Evolutionary conservation across 2,329 filamentous ascomycete species (phyloP).

Genomic region (Trichoderma breve): DNA sequence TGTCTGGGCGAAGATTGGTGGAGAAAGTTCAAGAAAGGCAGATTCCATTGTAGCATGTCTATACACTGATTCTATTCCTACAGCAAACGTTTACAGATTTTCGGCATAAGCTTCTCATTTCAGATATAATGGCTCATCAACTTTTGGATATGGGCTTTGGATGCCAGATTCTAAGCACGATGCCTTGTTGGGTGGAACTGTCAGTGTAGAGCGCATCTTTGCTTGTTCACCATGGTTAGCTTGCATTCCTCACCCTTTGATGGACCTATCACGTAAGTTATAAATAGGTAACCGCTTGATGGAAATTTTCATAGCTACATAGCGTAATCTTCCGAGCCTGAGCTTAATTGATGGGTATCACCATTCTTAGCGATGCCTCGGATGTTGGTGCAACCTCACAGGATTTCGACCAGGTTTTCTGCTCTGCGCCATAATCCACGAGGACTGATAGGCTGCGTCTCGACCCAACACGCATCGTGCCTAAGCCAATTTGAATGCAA

Average conservation of each 20-base stretch:
- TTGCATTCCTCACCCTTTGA: background rate
- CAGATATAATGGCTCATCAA: background rate
- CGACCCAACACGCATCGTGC: background rate
- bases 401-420: background rate
- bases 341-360: background rate
- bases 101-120: background rate
- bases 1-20: background rate
- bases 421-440: background rate
- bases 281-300: background rate
- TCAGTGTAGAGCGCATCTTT: background rate
- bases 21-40: background rate
- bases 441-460: background rate
- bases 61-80: background rate
- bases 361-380: background rate
- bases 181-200: background rate
- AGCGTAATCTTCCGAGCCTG: background rate
- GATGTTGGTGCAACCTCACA: background rate
- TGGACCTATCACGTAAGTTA: background rate
- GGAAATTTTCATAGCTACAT: background rate
- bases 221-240: background rate
- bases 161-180: background rate
- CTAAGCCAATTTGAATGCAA: background rate
- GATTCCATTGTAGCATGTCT: background rate
- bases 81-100: background rate
- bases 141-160: background rate